phyloP scores from a whole-genome alignment of 371 early-diverging fungal species.

The Rhizopus arrhizus region DNA sequence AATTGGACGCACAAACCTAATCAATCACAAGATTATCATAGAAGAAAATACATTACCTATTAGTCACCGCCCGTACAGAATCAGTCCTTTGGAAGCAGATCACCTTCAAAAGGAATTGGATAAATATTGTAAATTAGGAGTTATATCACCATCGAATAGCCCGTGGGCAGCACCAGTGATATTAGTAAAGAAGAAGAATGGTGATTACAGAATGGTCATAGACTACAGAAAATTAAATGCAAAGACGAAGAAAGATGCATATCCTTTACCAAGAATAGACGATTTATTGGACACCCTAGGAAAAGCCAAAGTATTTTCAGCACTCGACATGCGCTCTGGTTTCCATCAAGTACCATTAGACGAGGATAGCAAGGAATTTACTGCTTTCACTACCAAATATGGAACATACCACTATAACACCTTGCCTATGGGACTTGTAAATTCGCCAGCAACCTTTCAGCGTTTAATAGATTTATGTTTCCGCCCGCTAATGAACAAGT shows the following conservation, averaged over 20 bases:
- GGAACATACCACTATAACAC: conserved; percentile 2
- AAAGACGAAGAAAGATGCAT: conserved; percentile 32
- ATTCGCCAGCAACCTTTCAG: conserved; percentile 6
- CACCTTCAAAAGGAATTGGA: conserved; percentile 7
- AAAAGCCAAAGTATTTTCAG: conserved; percentile 29
- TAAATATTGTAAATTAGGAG: conserved; percentile 9
- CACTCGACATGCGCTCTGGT: conserved; percentile 11
- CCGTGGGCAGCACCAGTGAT: conserved; percentile 39
- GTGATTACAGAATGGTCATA: conserved; percentile 34
- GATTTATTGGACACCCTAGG: conserved; percentile 30
- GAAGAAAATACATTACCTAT: neutral
- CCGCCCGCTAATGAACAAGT: neutral
- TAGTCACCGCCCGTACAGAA: neutral
- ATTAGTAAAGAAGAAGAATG: conserved; percentile 55
- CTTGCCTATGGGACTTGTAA: neutral
- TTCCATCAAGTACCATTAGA: conserved; percentile 6
- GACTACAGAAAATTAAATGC: conserved; percentile 53
- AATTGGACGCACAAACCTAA: neutral
- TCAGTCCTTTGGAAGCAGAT: neutral
- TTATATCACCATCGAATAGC: conserved; percentile 15
- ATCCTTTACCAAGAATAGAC: conserved; percentile 42
- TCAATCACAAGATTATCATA: conserved; percentile 14
- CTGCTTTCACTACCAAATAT: conserved; percentile 16
- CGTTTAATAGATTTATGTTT: conserved; percentile 7
- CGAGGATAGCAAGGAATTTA: neutral